Evolutionary conservation across 192 early-diverging fungal species (phyloP), one percentile per base, ranked within the genome.

Genomic region (Backusella parvicylindrica): DNA sequence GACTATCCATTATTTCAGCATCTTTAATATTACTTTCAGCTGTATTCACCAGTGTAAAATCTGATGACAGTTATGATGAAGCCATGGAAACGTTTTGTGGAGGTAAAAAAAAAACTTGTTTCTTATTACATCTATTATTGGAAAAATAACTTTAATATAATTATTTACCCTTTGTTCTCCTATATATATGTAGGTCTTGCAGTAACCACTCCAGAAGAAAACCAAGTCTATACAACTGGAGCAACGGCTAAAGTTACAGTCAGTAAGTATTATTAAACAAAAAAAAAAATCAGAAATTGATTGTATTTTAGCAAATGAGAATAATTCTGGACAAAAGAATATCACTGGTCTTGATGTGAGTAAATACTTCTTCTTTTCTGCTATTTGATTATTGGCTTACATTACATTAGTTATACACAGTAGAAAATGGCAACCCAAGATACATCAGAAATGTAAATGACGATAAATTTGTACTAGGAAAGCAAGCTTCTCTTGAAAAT

Each of bases 281-380:
- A 35, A 30, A 9, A 26, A n/a, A 37, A 69, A 0, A 40, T 69
- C 33, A 26, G 9, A 37, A 38, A 37, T 8, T 74, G 28, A 31
- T 31, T 65, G 31, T 64, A 11, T 23, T 31, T 49, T 36, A 32
- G 16, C 15, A 13, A 69, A 67, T 37, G 35, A 32, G 0, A 50
- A 64, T 68, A 38, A 68, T 2, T 23, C 47, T n/a, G 71, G 43
- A n/a, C 13, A 8, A 26, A 77, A 77, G 49, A 32, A 64, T 23
- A 71, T 77, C 41, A 77, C 76, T 16, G 76, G 76, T 72, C 71
- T 77, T 41, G 76, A 77, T 72, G 64, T 68, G 50, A 65, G 71
- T 37, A 37, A 6, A 64, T 4, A 50, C 11, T 60, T 60, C 53
- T 60, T 26, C 8, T 28, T 26, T 47, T 6, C 1, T 28, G 11